Conservation (phyloP, 2,329 filamentous ascomycete genomes). For the Fusarium nematophilum region DNA sequence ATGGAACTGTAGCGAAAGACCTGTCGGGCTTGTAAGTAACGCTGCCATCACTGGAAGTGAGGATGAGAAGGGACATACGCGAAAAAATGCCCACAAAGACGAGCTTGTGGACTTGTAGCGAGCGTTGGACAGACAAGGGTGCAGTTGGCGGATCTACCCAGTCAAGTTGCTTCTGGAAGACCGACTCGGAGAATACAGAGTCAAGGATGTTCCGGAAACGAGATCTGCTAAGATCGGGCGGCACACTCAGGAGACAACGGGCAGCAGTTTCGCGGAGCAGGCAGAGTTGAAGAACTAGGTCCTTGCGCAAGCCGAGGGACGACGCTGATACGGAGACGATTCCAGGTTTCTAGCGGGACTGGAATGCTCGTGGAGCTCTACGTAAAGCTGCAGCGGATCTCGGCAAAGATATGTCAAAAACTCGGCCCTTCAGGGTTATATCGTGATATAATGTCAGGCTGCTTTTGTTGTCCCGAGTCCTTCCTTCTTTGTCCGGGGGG, state of each 20-base stretch:
- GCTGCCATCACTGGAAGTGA: conserved; percentile 2
- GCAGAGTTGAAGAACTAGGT: conserved; percentile 15
- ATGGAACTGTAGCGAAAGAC: conserved; percentile 49
- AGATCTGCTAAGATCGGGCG: conserved; percentile 26
- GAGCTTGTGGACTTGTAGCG: conserved; percentile 52
- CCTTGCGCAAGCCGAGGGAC: conserved; percentile 23
- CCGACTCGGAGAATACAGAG: conserved; percentile 28
- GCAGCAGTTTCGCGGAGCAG: conserved; percentile 20
- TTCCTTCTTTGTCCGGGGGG: conserved; percentile 22
- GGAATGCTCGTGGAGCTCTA: conserved; percentile 36
- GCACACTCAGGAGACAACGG: conserved; percentile 28
- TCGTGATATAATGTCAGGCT: conserved; percentile 11
- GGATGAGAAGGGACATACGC: conserved; percentile 41
- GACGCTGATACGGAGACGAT: conserved; percentile 30
- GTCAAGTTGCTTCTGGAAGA: conserved; percentile 25
- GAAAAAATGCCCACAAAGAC: conserved; percentile 45
- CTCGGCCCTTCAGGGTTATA: conserved; percentile 11
- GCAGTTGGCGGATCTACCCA: conserved; percentile 27
- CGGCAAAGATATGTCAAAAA: conserved; percentile 26
- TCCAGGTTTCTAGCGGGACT: conserved; percentile 30
- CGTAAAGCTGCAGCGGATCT: conserved; percentile 28
- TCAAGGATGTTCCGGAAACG: conserved; percentile 23
- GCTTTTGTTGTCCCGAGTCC: conserved; percentile 27
- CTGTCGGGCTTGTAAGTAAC: conserved; percentile 32
- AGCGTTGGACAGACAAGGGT: conserved; percentile 46